Evolutionary conservation across 1,139 yeast species (phyloP), one percentile per base, ranked within the genome.

Genomic region (Blastobotrys raffinosifermentans): DNA sequence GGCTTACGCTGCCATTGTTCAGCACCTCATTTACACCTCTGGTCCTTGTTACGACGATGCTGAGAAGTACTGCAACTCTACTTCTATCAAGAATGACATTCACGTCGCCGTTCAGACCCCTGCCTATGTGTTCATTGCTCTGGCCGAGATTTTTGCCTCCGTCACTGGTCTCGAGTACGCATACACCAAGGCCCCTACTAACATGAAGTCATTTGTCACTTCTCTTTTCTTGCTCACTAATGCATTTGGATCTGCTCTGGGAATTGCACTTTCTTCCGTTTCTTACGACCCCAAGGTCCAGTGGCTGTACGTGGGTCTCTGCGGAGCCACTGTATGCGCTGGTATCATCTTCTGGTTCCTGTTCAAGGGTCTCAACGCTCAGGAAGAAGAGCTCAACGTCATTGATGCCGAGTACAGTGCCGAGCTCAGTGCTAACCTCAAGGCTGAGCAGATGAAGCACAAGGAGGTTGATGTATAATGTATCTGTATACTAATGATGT

Each of bases 1-100:
- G 79, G 73, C 77, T 23, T 77, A 81, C 55, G 93, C 94, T 38
- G 91, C 94, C 11, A 78, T 83, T 30, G 70, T 84, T 48, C 96
- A 87, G 64, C 75, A 77, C 55, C 68, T 67, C 55, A 78, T 87
- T 46, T 86, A 86, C 65, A 57, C 63, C 34, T 68, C 83, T 5
- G 86, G 86, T 16, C 91, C 91, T 42, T 85, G 94, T 71, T 85
- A 77, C 50, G 73, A 77, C 44, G 49, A 54, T 18, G 14, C 25
- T 38, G 8, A 38, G 16, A 25, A 29, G 31, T 19, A 21, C 19
- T 15, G 56, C 25, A 65, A 49, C 41, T 60, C 54, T 29, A 25
- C 44, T 18, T 27, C 27, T 19, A 55, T 63, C 25, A 77, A 79
- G 39, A 75, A 75, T 56, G 60, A 64, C 31, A 61, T 77, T 39